Evolutionary conservation across 2,329 filamentous ascomycete species (phyloP).

Genomic region (Cercospora zeina): DNA sequence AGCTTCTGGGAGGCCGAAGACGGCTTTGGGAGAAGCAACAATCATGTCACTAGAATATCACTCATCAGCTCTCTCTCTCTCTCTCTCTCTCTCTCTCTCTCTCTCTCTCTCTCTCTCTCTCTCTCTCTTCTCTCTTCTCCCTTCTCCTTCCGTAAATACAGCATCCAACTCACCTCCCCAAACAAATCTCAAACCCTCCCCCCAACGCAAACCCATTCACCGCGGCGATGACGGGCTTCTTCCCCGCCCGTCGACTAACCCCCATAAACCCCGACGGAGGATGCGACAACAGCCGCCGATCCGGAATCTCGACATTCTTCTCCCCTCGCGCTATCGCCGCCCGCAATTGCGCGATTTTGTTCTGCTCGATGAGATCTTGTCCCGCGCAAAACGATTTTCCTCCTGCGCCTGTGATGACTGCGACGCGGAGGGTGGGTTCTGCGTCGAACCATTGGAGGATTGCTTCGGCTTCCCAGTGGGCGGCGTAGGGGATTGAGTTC

Average conservation of each 20-base stretch:
- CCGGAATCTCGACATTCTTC: slow-evolving; percentile 31
- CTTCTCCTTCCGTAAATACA: no score
- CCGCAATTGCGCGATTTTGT: slow-evolving; percentile 31
- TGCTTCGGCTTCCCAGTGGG: slow-evolving; percentile 52
- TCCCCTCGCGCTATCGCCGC: slow-evolving; percentile 29
- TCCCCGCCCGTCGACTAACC: slow-evolving; percentile 57
- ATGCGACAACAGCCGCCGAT: slow-evolving; percentile 30
- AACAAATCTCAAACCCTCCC: slow-evolving; percentile 59
- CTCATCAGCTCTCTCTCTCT: slow-evolving; percentile 4
- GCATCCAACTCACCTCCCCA: slow-evolving; percentile 48
- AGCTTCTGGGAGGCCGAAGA: slow-evolving; percentile 57
- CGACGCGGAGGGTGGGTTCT: slow-evolving; percentile 36
- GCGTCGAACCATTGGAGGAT: slow-evolving; percentile 57
- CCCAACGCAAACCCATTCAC: slow-evolving; percentile 60
- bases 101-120: not conserved
- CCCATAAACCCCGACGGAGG: slow-evolving; percentile 54
- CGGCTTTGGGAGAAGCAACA: slow-evolving; percentile 54
- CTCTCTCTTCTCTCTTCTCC: not conserved
- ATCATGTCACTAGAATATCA: slow-evolving; percentile 48
- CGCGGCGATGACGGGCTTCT: slow-evolving; percentile 62
- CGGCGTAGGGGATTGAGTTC: slow-evolving; percentile 50
- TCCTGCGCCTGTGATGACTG: slow-evolving; percentile 54
- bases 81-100: not conserved
- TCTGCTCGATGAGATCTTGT: slow-evolving; percentile 56
- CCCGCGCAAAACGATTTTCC: slow-evolving; percentile 59